Conservation (phyloP, 2,329 filamentous ascomycete species). For the Curvularia sp. region DNA sequence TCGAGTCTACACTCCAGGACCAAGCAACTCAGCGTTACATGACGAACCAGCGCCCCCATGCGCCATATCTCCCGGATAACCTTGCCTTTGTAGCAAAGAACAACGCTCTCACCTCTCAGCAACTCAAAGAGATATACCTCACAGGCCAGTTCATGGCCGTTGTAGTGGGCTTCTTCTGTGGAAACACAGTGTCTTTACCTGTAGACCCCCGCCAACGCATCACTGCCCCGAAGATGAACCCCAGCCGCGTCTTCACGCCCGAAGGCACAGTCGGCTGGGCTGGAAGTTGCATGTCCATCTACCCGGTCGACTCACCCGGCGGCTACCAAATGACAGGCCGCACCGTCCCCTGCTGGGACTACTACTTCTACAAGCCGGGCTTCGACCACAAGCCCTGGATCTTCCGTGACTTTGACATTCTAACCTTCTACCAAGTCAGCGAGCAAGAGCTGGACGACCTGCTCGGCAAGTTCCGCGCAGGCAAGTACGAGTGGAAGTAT, state of each 20-base stretch:
- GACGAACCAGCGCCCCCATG: constrained; percentile 66
- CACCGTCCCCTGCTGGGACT: constrained; percentile 63
- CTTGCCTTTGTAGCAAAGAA: constrained; percentile 65
- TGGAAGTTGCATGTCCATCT: constrained; percentile 62
- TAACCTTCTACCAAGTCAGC: constrained; percentile 62
- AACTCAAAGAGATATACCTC: constrained; percentile 61
- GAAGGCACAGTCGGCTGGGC: constrained; percentile 65
- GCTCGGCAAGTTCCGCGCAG: constrained; percentile 59
- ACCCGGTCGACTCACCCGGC: constrained; percentile 64
- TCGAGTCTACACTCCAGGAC: constrained; percentile 53
- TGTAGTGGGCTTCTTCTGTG: constrained; percentile 64
- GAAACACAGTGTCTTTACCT: constrained; percentile 61
- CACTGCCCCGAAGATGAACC: constrained; percentile 64
- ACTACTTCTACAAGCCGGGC: constrained; percentile 60
- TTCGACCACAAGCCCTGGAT: constrained; percentile 61
- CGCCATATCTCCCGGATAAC: constrained; percentile 69
- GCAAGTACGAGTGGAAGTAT: constrained; percentile 61
- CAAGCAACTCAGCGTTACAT: constrained; percentile 67
- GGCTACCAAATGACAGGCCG: constrained; percentile 64
- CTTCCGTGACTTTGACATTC: constrained; percentile 64
- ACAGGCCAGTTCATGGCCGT: constrained; percentile 61
- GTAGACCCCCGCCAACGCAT: constrained; percentile 63
- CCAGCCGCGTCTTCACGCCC: constrained; percentile 63
- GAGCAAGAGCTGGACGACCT: constrained; percentile 61
- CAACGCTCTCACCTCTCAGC: constrained; percentile 60